Percentiles rank a stretch among this genome's conserved stretches.
These are phyloP conservation scores for Mycena olivaceomarginata DNA, from an alignment of 768 basidiomycete species.

Conservation along the genomic window DNA sequence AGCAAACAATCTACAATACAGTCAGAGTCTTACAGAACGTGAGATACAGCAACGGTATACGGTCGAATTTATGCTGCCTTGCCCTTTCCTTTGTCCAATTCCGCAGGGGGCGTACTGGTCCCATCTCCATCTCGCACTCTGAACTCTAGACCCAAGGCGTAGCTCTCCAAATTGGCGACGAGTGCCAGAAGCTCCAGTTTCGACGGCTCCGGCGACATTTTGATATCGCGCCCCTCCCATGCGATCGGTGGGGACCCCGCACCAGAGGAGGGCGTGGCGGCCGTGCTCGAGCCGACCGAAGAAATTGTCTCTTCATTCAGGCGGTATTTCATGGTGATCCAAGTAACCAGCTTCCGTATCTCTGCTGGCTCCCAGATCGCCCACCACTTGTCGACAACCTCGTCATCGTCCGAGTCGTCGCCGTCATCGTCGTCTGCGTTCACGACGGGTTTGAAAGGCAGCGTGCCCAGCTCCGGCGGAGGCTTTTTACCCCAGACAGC, in stretches of 20 bases:
- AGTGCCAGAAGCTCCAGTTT: slow-evolving; percentile 54
- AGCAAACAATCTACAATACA: slow-evolving; percentile 39
- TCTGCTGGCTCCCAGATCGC: slow-evolving; percentile 81
- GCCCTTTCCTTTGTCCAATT: slow-evolving; percentile 35
- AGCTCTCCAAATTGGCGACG: slow-evolving; percentile 74
- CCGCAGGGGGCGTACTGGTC: slow-evolving; percentile 27
- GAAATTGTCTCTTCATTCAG: slow-evolving; percentile 57
- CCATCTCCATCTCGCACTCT: slow-evolving; percentile 56
- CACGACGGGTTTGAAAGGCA: slow-evolving; percentile 47
- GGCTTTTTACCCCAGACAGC: slow-evolving; percentile 82
- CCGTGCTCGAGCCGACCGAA: slow-evolving; percentile 20
- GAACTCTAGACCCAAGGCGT: slow-evolving; percentile 78
- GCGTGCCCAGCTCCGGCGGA: slow-evolving; percentile 45
- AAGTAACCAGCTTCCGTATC: slow-evolving; percentile 78
- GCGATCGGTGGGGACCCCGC: slow-evolving; percentile 16
- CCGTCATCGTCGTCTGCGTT: slow-evolving; percentile 49
- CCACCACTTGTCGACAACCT: slow-evolving; percentile 81
- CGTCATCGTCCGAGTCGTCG: slow-evolving; percentile 58
- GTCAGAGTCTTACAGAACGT: slow-evolving; percentile 37
- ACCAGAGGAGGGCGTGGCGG: slow-evolving; percentile 25
- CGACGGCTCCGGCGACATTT: slow-evolving; percentile 42
- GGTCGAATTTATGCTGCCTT: slow-evolving; percentile 30
- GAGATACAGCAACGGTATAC: slow-evolving; percentile 18
- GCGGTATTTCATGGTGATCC: slow-evolving; percentile 73
- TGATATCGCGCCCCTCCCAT: slow-evolving; percentile 42